Evolutionary conservation across 441 rosid species (phyloP).

Genomic region (Jatropha multifida): DNA sequence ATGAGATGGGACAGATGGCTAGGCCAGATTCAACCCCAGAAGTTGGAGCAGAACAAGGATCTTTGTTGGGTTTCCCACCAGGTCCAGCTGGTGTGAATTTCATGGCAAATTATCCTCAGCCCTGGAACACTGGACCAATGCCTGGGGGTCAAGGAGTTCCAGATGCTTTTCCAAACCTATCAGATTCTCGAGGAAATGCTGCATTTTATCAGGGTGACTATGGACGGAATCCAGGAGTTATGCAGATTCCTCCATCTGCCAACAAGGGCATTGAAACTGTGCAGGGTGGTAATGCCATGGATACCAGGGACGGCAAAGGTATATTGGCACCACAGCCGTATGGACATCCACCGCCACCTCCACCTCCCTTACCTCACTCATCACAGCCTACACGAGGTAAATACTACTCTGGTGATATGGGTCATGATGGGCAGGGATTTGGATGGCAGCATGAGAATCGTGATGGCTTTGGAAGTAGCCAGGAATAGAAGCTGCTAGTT

Average conservation of each 20-base stretch:
- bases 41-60: slow-evolving; percentile 67
- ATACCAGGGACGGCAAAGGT: slow-evolving; percentile 52
- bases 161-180: slow-evolving; percentile 42
- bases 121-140: slow-evolving; percentile 61
- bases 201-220: slow-evolving; percentile 55
- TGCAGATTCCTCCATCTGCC: slow-evolving; percentile 38
- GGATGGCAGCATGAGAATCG: slow-evolving; percentile 84
- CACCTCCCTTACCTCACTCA: slow-evolving; percentile 42
- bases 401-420: slow-evolving; percentile 50
- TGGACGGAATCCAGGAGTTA: slow-evolving; percentile 44
- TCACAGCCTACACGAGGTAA: slow-evolving; percentile 52
- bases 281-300: slow-evolving; percentile 36
- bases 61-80: slow-evolving; percentile 68
- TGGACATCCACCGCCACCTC: slow-evolving; percentile 39
- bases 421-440: slow-evolving; percentile 56
- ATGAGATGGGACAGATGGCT: slow-evolving; percentile 46
- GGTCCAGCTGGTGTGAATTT: slow-evolving; percentile 50
- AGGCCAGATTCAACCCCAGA: slow-evolving; percentile 51
- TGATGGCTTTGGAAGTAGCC: slow-evolving; percentile 54
- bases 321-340: slow-evolving; percentile 47
- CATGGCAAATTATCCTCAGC: slow-evolving; percentile 55
- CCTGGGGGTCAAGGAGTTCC: slow-evolving; percentile 40
- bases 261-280: slow-evolving; percentile 46
- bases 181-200: slow-evolving; percentile 45
- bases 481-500: slow-evolving; percentile 32